phyloP scores from a whole-genome alignment of 2,329 filamentous ascomycete species.

The Claviceps sp. region DNA sequence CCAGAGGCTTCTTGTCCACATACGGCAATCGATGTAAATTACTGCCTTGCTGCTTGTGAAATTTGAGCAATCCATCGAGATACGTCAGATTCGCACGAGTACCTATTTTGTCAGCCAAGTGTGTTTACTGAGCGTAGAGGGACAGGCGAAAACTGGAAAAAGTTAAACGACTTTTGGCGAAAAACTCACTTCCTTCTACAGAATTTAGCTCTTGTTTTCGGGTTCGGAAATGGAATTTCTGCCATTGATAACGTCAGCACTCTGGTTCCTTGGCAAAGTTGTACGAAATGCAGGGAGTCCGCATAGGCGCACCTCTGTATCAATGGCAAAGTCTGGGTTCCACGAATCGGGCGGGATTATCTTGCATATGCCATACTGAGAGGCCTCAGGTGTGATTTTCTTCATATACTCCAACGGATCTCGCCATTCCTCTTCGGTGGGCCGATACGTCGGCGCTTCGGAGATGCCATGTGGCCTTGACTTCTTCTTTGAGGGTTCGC shows the following conservation, averaged over 20 bases:
- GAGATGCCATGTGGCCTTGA: slow-evolving; percentile 71
- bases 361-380: slow-evolving; percentile 84
- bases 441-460: slow-evolving; percentile 82
- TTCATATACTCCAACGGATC: slow-evolving; percentile 89
- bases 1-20: slow-evolving; percentile 92
- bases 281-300: slow-evolving; percentile 4
- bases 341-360: slow-evolving; percentile 87
- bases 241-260: slow-evolving; percentile 1
- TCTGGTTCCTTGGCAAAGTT: not conserved
- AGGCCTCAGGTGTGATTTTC: slow-evolving; percentile 78
- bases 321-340: slow-evolving; percentile 91
- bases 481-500: slow-evolving; percentile 64
- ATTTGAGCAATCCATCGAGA: slow-evolving; percentile 86
- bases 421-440: slow-evolving; percentile 86
- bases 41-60: slow-evolving; percentile 91
- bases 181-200: slow-evolving; percentile 77
- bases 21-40: slow-evolving; percentile 90
- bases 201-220: slow-evolving; percentile 94
- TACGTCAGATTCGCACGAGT: slow-evolving; percentile 94
- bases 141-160: not conserved
- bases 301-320: slow-evolving; percentile 61
- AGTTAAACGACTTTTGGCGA: not conserved
- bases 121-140: not conserved
- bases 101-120: slow-evolving; percentile 33
- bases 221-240: slow-evolving; percentile 96